phyloP scores from a whole-genome alignment of 1,284 basidiomycete genomes.

The Porodaedalea pini region DNA sequence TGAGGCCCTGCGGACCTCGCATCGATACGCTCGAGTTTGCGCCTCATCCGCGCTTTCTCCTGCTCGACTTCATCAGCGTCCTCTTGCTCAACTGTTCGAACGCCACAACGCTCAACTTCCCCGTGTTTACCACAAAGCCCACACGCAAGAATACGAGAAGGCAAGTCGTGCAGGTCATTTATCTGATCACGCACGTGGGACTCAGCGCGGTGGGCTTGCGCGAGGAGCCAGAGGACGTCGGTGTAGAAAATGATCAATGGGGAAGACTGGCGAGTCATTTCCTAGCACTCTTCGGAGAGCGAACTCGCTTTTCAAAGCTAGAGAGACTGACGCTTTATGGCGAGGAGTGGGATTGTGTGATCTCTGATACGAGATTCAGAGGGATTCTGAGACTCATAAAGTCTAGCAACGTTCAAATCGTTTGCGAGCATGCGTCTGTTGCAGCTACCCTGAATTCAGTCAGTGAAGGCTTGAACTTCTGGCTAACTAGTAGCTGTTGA shows the following conservation, averaged over 20 bases:
- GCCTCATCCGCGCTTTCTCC: background rate
- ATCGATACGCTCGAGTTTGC: conserved; percentile 5
- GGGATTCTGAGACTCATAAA: background rate
- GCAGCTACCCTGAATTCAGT: background rate
- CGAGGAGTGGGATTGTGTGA: conserved; percentile 3
- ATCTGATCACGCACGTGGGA: background rate
- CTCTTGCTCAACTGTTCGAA: conserved; percentile 4
- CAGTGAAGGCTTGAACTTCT: background rate
- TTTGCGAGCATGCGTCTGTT: background rate
- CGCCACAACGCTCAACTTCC: background rate
- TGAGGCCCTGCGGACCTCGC: background rate
- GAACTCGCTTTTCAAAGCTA: conserved; percentile 1
- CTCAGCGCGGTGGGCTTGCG: background rate
- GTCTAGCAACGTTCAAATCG: background rate
- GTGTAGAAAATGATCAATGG: background rate
- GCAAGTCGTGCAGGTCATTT: background rate
- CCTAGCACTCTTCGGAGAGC: background rate
- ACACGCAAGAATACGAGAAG: conserved; percentile 5
- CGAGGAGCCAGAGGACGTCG: background rate
- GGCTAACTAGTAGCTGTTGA: background rate
- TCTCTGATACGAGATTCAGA: background rate
- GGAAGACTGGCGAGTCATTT: background rate
- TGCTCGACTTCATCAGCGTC: background rate
- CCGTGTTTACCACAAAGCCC: conserved; percentile 3
- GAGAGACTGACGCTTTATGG: background rate